Base-by-base conservation (phyloP, 352 stramenopile genomes). In the Globisporangium rhizosaccharum region DNA sequence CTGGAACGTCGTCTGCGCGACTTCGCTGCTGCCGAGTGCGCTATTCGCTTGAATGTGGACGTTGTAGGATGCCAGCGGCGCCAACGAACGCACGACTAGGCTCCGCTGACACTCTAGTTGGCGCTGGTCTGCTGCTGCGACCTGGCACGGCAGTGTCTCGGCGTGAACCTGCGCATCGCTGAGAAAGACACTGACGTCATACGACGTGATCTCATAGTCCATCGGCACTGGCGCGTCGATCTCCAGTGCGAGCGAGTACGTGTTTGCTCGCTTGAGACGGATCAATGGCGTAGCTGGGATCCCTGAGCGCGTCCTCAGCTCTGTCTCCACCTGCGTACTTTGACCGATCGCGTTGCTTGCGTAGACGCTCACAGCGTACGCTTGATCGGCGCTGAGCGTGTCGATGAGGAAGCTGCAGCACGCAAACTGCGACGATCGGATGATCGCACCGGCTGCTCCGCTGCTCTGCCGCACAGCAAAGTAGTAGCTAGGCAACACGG, bases 331-430 rank as follows among this genome's bases (percentile, higher is more conserved):
- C 65, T 58, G 75, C 2, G 10, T 46, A 39, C 53, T 64, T 3
- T 46, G 39, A 4, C 55, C 65, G 10, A 51, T 61, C 30, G 62
- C 59, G 30, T 87, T 86, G 41, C 5, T 73, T 59, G 39, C 53
- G 59, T 9, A 78, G 25, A 53, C 67, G 33, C 56, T 48, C 18
- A 87, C 51, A 8, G 51, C 33, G 49, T 88, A 88, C 14, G 51
- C 57, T 53, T 56, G 26, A 23, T 53, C 63, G 0, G 56, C 23
- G 4, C 61, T 11, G 33, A 88, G 64, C 14, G 57, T 51, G 2
- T 67, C 44, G 2, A 87, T 17, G 0, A 73, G 2, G 2, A 86
- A 66, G 17, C 53, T 69, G 58, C 77, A 87, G 53, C 77, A 90
- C 10, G 58, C 36, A 36, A 88, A 82, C 36, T 66, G 57, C 0